Evolutionary conservation across 2,329 filamentous ascomycete genomes (phyloP).

Genomic region (Xylariaceae sp.): DNA sequence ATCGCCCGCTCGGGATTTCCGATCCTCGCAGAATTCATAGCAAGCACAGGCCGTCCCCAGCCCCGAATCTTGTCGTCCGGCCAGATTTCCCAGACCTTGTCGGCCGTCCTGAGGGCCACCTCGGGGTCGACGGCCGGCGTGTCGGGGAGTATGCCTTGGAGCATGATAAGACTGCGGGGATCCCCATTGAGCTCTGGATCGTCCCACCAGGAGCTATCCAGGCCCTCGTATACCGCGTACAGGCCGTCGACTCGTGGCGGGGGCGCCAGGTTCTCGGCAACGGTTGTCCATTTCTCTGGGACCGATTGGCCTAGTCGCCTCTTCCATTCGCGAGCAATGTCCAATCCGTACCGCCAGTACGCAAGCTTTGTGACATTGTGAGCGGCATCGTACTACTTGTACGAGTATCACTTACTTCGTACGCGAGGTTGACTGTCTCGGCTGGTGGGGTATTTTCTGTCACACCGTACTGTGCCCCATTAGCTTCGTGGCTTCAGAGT

Average conservation of each 20-base stretch:
- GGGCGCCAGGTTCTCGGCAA: conserved; percentile 46
- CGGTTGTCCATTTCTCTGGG: conserved; percentile 44
- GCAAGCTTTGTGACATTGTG: conserved; percentile 33
- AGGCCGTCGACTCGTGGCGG: conserved; percentile 44
- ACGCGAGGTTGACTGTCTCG: conserved; percentile 50
- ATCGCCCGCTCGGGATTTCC: conserved; percentile 47
- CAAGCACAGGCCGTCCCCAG: conserved; percentile 51
- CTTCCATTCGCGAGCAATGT: conserved; percentile 48
- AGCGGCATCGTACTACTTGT: not conserved
- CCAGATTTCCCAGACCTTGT: conserved; percentile 45
- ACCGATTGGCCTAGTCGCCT: conserved; percentile 41
- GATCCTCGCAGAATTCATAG: conserved; percentile 48
- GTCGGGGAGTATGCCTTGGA: conserved; percentile 48
- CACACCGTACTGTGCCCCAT: conserved; percentile 40
- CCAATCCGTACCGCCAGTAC: conserved; percentile 55
- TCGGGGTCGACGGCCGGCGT: conserved; percentile 42
- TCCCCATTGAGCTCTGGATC: conserved; percentile 42
- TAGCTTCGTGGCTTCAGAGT: not conserved
- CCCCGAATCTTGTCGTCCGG: conserved; percentile 46
- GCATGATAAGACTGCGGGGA: conserved; percentile 49
- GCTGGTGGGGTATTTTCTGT: conserved; percentile 54
- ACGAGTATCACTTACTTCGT: conserved; percentile 39
- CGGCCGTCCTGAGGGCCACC: conserved; percentile 41
- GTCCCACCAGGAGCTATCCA: conserved; percentile 48
- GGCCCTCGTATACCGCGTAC: conserved; percentile 51